Percentiles rank a stretch among this genome's conserved stretches.
These are phyloP conservation scores for Malassezia slooffiae DNA, from an alignment of 1,284 basidiomycete genomes.

Conservation along the genomic window DNA sequence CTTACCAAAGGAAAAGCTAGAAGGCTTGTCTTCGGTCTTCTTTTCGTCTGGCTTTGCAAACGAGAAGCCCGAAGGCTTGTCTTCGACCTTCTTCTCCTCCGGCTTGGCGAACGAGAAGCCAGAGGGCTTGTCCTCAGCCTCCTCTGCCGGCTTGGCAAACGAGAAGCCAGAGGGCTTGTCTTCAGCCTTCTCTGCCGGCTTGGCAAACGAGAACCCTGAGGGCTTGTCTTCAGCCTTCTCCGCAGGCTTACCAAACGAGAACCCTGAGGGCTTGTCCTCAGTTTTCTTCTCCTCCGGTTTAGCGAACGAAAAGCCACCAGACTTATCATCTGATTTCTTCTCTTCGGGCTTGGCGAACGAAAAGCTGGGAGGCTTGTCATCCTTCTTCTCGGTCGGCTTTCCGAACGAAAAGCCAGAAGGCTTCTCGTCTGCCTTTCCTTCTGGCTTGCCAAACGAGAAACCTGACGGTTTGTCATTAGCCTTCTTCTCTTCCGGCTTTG, in stretches of 20 bases:
- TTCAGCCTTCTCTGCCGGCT: not conserved
- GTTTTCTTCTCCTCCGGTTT: conserved; percentile 1
- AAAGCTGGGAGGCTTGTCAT: not conserved
- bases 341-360: conserved; percentile 1
- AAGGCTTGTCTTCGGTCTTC: not conserved
- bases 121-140: not conserved
- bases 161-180: not conserved
- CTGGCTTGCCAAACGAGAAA: not conserved
- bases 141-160: not conserved
- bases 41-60: not conserved
- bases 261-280: not conserved
- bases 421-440: too few species aligned
- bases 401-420: not conserved
- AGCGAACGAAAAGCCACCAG: not conserved
- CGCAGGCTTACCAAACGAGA: not conserved
- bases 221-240: not conserved
- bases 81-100: not conserved
- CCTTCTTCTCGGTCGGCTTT: not conserved
- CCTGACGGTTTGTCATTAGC: not conserved
- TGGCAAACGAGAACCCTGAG: not conserved
- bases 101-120: conserved; percentile 5
- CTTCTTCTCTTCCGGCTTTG: not conserved
- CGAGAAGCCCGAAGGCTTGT: conserved; percentile 4
- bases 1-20: conserved; percentile 2
- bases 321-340: not conserved